Evolutionary conservation across 441 rosid genomes (phyloP).

Genomic region (Daphne laureola): DNA sequence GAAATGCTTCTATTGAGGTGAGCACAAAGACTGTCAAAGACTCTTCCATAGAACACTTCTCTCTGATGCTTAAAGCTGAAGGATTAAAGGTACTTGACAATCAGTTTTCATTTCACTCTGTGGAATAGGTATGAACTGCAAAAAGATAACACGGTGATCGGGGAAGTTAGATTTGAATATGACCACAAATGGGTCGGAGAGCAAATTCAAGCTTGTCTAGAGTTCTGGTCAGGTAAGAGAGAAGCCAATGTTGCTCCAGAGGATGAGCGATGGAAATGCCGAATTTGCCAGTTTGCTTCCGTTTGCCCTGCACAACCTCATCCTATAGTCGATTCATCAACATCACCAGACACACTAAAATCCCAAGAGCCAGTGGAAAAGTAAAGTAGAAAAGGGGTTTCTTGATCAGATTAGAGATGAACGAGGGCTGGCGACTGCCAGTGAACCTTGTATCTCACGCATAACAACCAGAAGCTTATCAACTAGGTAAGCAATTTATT

Average conservation of each 20-base stretch:
- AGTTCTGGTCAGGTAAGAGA: constrained; percentile 58
- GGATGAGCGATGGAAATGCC: constrained; percentile 87
- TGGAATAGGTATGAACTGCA: constrained; percentile 66
- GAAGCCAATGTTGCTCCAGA: constrained; percentile 52
- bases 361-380: too few species aligned
- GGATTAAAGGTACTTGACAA: too few species aligned
- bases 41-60: too few species aligned
- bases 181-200: constrained; percentile 44
- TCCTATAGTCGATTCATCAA: constrained; percentile 10
- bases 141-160: constrained; percentile 52
- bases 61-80: too few species aligned
- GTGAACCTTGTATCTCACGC: too few species aligned
- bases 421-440: too few species aligned
- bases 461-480: too few species aligned
- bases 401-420: constrained; percentile 53
- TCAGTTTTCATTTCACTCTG: neutral
- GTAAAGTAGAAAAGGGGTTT: constrained; percentile 28
- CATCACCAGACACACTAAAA: neutral
- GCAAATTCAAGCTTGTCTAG: constrained; percentile 34
- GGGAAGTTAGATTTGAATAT: constrained; percentile 50
- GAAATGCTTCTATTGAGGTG: constrained; percentile 54
- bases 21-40: constrained; percentile 12
- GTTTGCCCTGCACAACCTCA: constrained; percentile 31
- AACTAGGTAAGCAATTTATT: too few species aligned
- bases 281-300: constrained; percentile 43